phyloP scores from a whole-genome alignment of 352 stramenopile species.

The Phytophthora ohioensis region DNA sequence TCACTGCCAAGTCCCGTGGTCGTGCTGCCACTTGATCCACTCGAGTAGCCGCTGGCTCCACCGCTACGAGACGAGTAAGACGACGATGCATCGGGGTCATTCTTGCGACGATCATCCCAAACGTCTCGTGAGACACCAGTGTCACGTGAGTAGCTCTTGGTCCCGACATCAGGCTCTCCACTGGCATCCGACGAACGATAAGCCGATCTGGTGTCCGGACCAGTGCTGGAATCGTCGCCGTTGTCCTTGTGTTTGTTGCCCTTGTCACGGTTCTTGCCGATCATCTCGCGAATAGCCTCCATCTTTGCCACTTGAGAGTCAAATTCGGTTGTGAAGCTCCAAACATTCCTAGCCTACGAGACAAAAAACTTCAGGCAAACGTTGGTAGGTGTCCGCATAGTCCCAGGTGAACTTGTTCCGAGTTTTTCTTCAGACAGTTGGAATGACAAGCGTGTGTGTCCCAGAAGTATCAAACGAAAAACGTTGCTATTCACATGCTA shows the following conservation, averaged over 20 bases:
- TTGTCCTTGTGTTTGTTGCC: conserved; percentile 19
- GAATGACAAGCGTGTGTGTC: not conserved
- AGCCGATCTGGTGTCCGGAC: conserved; percentile 6
- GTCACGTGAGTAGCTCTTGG: conserved; percentile 36
- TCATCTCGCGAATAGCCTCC: conserved; percentile 25
- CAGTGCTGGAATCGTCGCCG: conserved; percentile 7
- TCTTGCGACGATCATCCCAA: conserved; percentile 16
- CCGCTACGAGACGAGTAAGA: conserved; percentile 28
- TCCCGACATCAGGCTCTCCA: conserved; percentile 26
- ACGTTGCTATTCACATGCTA: conserved; percentile 5
- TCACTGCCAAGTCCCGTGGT: conserved; percentile 12
- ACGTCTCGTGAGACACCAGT: conserved; percentile 1
- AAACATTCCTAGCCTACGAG: not conserved
- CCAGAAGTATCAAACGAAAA: not conserved
- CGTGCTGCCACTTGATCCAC: conserved; percentile 16
- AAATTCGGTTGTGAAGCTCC: conserved; percentile 31
- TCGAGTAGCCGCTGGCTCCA: conserved; percentile 28
- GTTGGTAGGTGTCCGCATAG: not conserved
- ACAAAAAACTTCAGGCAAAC: not conserved
- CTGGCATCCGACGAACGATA: conserved; percentile 32
- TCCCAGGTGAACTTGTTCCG: not conserved
- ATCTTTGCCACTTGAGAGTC: conserved; percentile 15
- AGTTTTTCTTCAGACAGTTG: not conserved
- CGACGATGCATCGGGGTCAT: conserved; percentile 16
- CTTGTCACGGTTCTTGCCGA: conserved; percentile 27